Evolutionary conservation across 169 alveolate species (phyloP).

Genomic region (Plasmodium gonderi): DNA sequence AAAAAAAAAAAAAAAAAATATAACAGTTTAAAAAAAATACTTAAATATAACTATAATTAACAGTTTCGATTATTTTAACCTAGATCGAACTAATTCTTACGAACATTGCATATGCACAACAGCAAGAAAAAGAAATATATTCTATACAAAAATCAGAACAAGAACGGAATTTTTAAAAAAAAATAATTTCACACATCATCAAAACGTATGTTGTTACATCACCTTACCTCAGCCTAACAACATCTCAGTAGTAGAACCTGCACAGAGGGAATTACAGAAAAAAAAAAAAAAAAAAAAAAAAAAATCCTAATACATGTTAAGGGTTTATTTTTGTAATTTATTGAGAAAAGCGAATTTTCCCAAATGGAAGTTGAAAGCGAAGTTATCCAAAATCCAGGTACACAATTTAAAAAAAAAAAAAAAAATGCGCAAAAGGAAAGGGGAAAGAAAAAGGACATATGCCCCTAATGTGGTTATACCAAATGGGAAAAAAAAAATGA

Average conservation of each 20-base stretch:
- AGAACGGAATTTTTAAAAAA: not conserved
- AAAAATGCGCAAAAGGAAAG: not conserved
- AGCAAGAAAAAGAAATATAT: not conserved
- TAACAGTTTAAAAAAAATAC: too few species aligned
- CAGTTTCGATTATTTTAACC: not conserved
- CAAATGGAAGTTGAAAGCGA: not conserved
- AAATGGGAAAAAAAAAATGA: not conserved
- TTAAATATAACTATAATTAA: not conserved
- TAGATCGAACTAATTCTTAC: not conserved
- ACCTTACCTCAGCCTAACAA: not conserved
- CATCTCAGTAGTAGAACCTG: not conserved
- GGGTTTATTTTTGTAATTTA: not conserved
- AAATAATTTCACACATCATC: not conserved
- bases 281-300: not conserved
- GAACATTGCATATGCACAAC: not conserved
- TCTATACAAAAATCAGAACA: not conserved
- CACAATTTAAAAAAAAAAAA: not conserved
- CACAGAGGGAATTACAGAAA: not conserved
- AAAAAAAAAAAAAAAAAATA: not conserved
- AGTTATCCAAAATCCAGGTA: not conserved
- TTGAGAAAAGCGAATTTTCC: not conserved
- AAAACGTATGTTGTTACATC: not conserved
- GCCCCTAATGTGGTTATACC: not conserved
- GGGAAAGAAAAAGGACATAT: not conserved
- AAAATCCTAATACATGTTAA: not conserved